These are phyloP conservation scores for Boletus coccyginus DNA, from an alignment of 768 basidiomycete genomes.

Conservation along the genomic window DNA sequence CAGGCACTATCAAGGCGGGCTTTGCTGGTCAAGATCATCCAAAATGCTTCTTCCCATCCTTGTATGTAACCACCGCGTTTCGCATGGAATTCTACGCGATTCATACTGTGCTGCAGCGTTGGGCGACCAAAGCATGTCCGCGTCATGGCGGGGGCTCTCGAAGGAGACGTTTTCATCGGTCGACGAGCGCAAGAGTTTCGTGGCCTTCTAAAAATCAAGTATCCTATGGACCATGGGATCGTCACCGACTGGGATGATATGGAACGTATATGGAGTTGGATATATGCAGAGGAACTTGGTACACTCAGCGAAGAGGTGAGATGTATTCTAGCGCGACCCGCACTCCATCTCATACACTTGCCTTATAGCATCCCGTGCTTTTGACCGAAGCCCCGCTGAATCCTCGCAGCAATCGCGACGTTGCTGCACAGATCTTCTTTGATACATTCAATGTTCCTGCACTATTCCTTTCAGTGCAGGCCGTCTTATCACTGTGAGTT, in stretches of 20 bases:
- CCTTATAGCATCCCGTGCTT: conserved; percentile 86
- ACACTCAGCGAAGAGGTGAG: conserved; percentile 95
- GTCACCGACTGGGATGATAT: conserved; percentile 99
- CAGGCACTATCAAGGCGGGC: conserved; percentile 97
- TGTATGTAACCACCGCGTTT: conserved; percentile 59
- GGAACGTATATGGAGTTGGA: conserved; percentile 99
- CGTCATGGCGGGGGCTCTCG: conserved; percentile 96
- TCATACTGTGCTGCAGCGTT: conserved; percentile 52
- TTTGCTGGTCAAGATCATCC: conserved; percentile 99
- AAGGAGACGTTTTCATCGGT: conserved; percentile 96
- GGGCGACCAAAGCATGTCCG: conserved; percentile 97
- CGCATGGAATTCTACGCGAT: conserved; percentile 23
- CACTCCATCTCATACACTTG: conserved; percentile 8
- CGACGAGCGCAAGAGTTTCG: conserved; percentile 93
- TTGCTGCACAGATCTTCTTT: conserved; percentile 98
- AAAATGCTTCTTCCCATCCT: conserved; percentile 99
- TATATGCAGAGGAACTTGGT: conserved; percentile 93
- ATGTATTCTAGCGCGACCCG: background rate
- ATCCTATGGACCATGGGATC: conserved; percentile 99
- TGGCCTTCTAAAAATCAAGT: conserved; percentile 95
- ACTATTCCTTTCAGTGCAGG: conserved; percentile 94
- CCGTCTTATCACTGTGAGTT: conserved; percentile 89
- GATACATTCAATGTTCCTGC: conserved; percentile 99
- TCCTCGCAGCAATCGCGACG: conserved; percentile 92
- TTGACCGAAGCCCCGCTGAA: conserved; percentile 97